phyloP scores from a whole-genome alignment of 2,329 filamentous ascomycete species.

The Chaetoscypha palmicola region DNA sequence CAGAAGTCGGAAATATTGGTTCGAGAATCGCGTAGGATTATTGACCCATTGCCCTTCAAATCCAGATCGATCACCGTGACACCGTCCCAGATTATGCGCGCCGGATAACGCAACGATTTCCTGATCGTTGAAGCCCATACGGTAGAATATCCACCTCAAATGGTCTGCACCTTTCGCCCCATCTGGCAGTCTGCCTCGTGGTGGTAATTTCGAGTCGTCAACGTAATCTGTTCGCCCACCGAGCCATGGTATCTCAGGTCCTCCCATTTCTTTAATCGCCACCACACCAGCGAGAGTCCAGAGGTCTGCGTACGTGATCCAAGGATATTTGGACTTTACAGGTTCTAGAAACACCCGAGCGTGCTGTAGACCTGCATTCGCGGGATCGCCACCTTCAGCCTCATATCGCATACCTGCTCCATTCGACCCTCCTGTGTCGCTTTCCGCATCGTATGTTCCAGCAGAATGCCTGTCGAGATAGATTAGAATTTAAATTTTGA shows the following conservation, averaged over 20 bases:
- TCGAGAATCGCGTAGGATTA: conserved; percentile 51
- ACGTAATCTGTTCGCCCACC: conserved; percentile 55
- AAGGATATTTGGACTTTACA: conserved; percentile 50
- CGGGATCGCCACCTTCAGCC: conserved; percentile 55
- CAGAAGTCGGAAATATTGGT: conserved; percentile 50
- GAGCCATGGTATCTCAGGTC: conserved; percentile 48
- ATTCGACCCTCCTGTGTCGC: conserved; percentile 56
- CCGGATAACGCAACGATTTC: conserved; percentile 51
- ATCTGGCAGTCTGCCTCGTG: conserved; percentile 50
- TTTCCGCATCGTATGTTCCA: conserved; percentile 52
- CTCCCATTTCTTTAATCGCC: conserved; percentile 53
- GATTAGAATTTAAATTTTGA: conserved; percentile 5
- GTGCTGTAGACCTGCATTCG: conserved; percentile 58
- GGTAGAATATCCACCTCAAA: conserved; percentile 48
- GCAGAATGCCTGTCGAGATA: conserved; percentile 46
- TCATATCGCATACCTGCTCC: conserved; percentile 62
- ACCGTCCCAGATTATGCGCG: conserved; percentile 50
- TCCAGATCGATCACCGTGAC: conserved; percentile 47
- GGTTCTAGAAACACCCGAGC: conserved; percentile 58
- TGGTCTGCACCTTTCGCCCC: conserved; percentile 47
- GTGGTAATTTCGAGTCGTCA: conserved; percentile 53
- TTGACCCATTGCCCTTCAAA: conserved; percentile 54
- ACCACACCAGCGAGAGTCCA: conserved; percentile 57
- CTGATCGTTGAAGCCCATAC: conserved; percentile 54
- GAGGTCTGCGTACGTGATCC: conserved; percentile 60